Evolutionary conservation across 257 asterid species (phyloP).

Genomic region (Nicotiana sylvestris): DNA sequence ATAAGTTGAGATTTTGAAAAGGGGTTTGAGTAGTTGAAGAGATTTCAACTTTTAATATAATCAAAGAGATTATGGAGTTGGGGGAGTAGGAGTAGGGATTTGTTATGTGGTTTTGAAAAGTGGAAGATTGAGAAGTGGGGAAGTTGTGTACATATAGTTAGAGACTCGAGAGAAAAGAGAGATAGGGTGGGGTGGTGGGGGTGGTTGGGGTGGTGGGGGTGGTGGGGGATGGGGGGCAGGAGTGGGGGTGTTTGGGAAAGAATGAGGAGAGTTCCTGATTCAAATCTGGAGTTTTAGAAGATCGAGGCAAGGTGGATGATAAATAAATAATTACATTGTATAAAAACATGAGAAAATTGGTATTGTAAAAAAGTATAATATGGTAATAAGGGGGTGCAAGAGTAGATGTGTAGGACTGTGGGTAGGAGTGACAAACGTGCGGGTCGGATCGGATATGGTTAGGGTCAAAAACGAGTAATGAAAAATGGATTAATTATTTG

Average conservation of each 20-base stretch:
- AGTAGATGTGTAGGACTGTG: neutral
- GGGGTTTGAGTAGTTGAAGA: constrained; percentile 32
- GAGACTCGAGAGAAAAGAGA: neutral
- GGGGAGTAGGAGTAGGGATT: neutral
- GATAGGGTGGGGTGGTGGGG: neutral
- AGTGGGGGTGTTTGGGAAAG: neutral
- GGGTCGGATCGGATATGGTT: too few species aligned
- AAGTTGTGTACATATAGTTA: constrained; percentile 7
- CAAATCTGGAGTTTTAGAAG: constrained; percentile 14
- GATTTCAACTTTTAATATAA: constrained; percentile 27
- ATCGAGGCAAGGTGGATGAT: constrained; percentile 19
- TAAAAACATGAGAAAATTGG: neutral
- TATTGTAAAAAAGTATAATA: neutral
- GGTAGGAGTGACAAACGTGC: neutral
- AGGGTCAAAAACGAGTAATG: too few species aligned
- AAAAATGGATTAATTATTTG: too few species aligned
- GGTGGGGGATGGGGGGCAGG: rapidly evolving
- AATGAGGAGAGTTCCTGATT: constrained; percentile 19
- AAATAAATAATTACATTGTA: constrained; percentile 6
- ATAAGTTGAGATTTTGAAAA: neutral
- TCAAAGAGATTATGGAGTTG: constrained; percentile 12
- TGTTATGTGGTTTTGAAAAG: constrained; percentile 1
- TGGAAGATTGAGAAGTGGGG: neutral
- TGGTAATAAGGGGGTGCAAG: neutral
- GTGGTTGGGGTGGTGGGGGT: neutral